Base-by-base conservation (phyloP, 768 basidiomycete genomes). In the Thelephora aurantiotincta region DNA sequence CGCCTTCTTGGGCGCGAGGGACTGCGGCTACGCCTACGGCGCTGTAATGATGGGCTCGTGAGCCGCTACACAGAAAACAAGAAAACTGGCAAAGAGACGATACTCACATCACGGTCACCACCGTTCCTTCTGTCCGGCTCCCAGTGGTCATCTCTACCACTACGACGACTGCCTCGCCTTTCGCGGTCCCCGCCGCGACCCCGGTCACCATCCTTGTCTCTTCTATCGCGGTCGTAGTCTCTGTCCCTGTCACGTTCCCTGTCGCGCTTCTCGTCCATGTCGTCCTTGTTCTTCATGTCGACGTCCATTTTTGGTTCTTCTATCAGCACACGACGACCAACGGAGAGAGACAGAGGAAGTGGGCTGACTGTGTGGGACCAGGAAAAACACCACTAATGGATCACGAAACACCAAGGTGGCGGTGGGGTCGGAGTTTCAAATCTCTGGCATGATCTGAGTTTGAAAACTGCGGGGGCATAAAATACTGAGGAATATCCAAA, bases 241-340 rank as follows among this genome's bases (percentile, higher is more conserved):
- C 65, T 55, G 38, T 72, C 70, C 41, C 64, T 63, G 43, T 71
- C 69, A 38, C 66, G 59, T 46, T 68, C 68, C 48, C 65, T 58
- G 44, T 65, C 65, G 44, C 61, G 58, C 64, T 82, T 82, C 50
- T 82, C 81, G 41, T 82, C 81, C 6, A 68, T 64, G 52, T 85
- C 80, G 48, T 85, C 82, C 62, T 85, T 86, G 58, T 63, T 69
- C 63, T 82, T 81, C 81, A 85, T 85, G 56, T 87, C 84, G 53
- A 86, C 73, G 60, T 87, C 84, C 84, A 87, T 87, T 41, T 41
- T 30, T 30, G 26, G 26, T 30, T 30, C 26, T 30, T 30, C 26
- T 30, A 44, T 11, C 38, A 34, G 42, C 16, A 34, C 35, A n/a
- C 33, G 12, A 34, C 42, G 11, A 20, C 18, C 35, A 26, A 9